Evolutionary conservation across 163 green algal genomes (phyloP).

Genomic region (Scenedesmus sp.): DNA sequence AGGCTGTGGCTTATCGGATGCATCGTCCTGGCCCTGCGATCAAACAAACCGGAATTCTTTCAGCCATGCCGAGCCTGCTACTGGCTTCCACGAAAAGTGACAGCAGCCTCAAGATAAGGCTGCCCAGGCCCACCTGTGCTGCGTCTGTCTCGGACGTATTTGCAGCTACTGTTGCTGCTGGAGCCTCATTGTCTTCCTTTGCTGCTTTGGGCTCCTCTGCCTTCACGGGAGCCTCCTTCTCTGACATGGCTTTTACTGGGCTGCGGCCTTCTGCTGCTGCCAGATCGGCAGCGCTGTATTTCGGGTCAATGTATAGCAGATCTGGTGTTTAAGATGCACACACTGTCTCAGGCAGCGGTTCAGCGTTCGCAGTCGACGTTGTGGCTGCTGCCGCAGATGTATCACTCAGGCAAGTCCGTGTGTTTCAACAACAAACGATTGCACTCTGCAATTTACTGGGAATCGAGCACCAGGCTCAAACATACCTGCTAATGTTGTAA

Average conservation of each 20-base stretch:
- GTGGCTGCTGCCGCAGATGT: conserved; percentile 2
- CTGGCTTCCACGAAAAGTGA: not conserved
- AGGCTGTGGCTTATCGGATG: conserved; percentile 27
- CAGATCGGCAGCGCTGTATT: not conserved
- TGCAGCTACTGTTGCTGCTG: not conserved
- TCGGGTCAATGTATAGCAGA: not conserved
- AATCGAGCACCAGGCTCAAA: not conserved
- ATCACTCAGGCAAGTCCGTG: not conserved
- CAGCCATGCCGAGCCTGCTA: not conserved
- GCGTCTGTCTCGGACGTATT: not conserved
- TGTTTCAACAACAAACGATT: not conserved
- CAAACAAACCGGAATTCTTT: not conserved
- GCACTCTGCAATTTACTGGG: not conserved
- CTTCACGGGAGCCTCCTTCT: conserved; percentile 8
- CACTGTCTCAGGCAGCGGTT: not conserved
- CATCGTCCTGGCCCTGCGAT: not conserved
- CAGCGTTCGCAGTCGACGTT: not conserved
- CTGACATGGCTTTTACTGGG: conserved; percentile 12
- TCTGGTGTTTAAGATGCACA: conserved; percentile 3
- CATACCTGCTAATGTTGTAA: not conserved
- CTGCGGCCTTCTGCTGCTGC: conserved; percentile 9
- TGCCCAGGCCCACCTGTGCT: conserved; percentile 21
- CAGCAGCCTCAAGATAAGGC: conserved; percentile 16
- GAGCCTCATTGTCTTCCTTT: not conserved
- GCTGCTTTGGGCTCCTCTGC: not conserved